Percentiles rank a stretch among this genome's conserved stretches.
These are phyloP conservation scores for Heterobasidion irregulare DNA, from an alignment of 1,284 basidiomycete genomes.

Conservation along the genomic window DNA sequence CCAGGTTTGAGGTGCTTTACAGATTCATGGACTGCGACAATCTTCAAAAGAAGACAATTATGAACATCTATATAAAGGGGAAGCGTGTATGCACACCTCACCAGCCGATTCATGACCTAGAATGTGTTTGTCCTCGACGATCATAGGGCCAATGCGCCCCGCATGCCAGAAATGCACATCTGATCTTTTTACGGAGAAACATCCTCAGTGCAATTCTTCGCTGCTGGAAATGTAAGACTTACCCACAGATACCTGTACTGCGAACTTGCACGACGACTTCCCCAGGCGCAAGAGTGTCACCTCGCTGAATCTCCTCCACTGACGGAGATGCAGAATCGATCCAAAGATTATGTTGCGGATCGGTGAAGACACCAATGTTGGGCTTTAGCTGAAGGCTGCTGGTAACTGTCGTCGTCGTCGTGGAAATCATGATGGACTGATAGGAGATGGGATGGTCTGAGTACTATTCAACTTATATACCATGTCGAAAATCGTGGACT, in stretches of 20 bases:
- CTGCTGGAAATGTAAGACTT: slow-evolving; percentile 8
- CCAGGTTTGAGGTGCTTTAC: slow-evolving; percentile 23
- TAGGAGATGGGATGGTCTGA: not conserved
- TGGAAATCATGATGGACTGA: not conserved
- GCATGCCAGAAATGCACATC: slow-evolving; percentile 65
- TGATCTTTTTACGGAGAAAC: slow-evolving; percentile 4
- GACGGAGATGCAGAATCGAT: slow-evolving; percentile 8
- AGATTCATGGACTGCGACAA: slow-evolving; percentile 7
- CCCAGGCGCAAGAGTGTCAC: slow-evolving; percentile 4
- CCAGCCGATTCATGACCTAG: slow-evolving; percentile 56
- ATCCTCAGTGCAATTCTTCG: slow-evolving; percentile 25
- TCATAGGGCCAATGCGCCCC: slow-evolving; percentile 55
- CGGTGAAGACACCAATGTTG: slow-evolving; percentile 13
- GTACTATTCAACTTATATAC: not conserved
- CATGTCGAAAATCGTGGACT: too few relatives aligned
- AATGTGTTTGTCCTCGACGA: slow-evolving; percentile 38
- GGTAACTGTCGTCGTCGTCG: not conserved
- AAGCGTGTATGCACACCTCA: slow-evolving; percentile 26
- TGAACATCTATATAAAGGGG: not conserved
- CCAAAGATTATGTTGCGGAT: slow-evolving; percentile 12
- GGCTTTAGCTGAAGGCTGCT: slow-evolving; percentile 6
- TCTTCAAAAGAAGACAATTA: not conserved
- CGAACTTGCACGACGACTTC: slow-evolving; percentile 52
- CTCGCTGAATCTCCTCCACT: slow-evolving; percentile 6
- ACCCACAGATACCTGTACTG: slow-evolving; percentile 62